Conservation (phyloP, 2,329 filamentous ascomycete genomes). For the Fusarium tjaetaba region DNA sequence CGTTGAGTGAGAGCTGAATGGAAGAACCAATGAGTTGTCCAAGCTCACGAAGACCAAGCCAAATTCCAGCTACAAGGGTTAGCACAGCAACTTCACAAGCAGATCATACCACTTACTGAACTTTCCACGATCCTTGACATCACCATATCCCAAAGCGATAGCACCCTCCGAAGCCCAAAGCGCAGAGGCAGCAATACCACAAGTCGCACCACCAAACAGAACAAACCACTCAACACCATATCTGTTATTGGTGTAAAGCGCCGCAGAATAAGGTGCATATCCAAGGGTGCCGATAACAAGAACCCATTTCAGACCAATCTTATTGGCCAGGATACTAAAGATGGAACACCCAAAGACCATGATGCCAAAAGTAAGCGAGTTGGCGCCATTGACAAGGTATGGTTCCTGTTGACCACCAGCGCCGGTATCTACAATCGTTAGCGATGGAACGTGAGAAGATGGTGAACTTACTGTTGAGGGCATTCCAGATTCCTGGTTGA, state of each 20-base stretch:
- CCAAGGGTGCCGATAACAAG: constrained; percentile 58
- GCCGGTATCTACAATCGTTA: constrained; percentile 51
- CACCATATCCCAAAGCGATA: constrained; percentile 60
- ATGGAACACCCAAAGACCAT: constrained; percentile 57
- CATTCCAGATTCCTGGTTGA: constrained; percentile 64
- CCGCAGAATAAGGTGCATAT: constrained; percentile 59
- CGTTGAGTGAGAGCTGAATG: constrained; percentile 61
- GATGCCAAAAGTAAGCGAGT: constrained; percentile 47
- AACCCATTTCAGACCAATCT: constrained; percentile 59
- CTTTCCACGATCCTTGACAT: constrained; percentile 57
- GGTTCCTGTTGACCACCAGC: constrained; percentile 63
- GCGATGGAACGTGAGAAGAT: accelerated
- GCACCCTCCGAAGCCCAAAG: constrained; percentile 64
- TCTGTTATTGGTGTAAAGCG: constrained; percentile 61
- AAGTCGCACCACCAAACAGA: constrained; percentile 58
- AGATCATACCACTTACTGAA: constrained; percentile 40
- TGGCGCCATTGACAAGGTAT: constrained; percentile 51
- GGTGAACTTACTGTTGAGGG: constrained; percentile 55
- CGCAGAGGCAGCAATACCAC: constrained; percentile 60
- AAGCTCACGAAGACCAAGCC: constrained; percentile 62
- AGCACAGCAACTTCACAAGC: background rate
- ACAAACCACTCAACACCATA: constrained; percentile 64
- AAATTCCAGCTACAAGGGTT: constrained; percentile 55
- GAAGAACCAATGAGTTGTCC: constrained; percentile 63
- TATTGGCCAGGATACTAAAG: constrained; percentile 57